Evolutionary conservation across 345 rosid species (phyloP).

Genomic region (Linum tenue): DNA sequence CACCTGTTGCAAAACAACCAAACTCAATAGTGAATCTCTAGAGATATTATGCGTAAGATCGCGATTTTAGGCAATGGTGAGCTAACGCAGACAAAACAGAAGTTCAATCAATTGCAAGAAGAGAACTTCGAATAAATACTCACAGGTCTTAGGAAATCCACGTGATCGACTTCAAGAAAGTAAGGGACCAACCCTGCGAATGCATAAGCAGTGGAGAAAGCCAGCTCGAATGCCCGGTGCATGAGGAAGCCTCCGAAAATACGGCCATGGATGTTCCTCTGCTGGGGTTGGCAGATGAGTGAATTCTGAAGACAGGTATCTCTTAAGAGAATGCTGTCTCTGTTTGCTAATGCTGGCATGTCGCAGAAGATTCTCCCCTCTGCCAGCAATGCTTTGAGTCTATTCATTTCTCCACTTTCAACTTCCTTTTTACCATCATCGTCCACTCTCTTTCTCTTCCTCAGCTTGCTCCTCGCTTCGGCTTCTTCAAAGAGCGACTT

Average conservation of each 20-base stretch:
- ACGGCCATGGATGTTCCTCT: constrained; percentile 72
- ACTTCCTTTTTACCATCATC: constrained; percentile 33
- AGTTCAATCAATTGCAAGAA: not conserved
- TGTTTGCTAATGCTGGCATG: constrained; percentile 79
- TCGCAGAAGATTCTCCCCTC: constrained; percentile 76
- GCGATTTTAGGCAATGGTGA: too few relatives aligned
- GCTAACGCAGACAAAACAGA: too few relatives aligned
- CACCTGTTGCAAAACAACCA: constrained; percentile 37
- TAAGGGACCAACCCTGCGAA: constrained; percentile 72
- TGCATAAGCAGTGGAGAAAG: constrained; percentile 80
- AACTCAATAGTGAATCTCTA: too few relatives aligned
- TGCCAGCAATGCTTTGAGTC: constrained; percentile 45
- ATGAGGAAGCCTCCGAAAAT: constrained; percentile 74
- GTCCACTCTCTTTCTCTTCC: constrained; percentile 47
- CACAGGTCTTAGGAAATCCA: constrained; percentile 76
- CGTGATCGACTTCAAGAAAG: constrained; percentile 83
- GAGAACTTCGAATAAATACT: constrained; percentile 18
- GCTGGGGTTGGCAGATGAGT: constrained; percentile 78
- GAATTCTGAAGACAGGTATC: constrained; percentile 62
- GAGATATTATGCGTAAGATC: too few relatives aligned
- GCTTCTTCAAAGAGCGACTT: constrained; percentile 62
- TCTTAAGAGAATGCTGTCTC: constrained; percentile 72
- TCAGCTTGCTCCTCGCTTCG: constrained; percentile 53
- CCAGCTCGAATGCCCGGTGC: constrained; percentile 80
- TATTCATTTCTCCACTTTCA: constrained; percentile 32